Conservation (phyloP, 495 filamentous ascomycete genomes). For the Pyrenula aspistea region DNA sequence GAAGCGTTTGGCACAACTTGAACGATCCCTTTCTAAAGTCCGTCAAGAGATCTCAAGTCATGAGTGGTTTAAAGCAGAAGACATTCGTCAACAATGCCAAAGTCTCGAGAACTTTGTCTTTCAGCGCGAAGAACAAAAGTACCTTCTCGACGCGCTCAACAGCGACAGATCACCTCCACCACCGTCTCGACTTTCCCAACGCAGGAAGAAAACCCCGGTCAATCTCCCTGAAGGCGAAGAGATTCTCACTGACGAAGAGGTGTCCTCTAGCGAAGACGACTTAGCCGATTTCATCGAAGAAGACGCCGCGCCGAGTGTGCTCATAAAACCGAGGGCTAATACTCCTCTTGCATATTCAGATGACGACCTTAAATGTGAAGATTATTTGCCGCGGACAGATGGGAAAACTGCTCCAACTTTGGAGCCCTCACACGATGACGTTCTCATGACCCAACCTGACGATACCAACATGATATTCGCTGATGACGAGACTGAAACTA, state of each 20-base stretch:
- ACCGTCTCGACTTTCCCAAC: not conserved
- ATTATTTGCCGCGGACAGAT: not conserved
- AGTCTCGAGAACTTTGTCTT: conserved; percentile 51
- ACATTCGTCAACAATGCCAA: conserved; percentile 38
- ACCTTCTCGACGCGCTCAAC: conserved; percentile 32
- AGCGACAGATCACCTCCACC: not conserved
- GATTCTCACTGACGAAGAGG: not conserved
- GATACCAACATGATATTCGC: not conserved
- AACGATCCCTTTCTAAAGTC: conserved; percentile 36
- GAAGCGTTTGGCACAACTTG: conserved; percentile 20
- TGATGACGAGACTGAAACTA: not conserved
- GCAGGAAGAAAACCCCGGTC: not conserved
- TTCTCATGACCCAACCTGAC: not conserved
- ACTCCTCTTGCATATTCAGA: not conserved
- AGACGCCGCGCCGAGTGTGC: not conserved
- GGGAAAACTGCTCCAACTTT: not conserved
- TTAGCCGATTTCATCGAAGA: not conserved
- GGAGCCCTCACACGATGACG: not conserved
- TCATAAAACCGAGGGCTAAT: not conserved
- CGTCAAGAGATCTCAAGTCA: conserved; percentile 33
- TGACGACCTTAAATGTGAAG: not conserved
- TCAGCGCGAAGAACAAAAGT: conserved; percentile 38
- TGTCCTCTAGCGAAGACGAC: not conserved
- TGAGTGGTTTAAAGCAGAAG: conserved; percentile 31
- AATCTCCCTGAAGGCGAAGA: not conserved